Conservation (phyloP, 805 yeast genomes). For the Kodamaea jinghongensis region DNA sequence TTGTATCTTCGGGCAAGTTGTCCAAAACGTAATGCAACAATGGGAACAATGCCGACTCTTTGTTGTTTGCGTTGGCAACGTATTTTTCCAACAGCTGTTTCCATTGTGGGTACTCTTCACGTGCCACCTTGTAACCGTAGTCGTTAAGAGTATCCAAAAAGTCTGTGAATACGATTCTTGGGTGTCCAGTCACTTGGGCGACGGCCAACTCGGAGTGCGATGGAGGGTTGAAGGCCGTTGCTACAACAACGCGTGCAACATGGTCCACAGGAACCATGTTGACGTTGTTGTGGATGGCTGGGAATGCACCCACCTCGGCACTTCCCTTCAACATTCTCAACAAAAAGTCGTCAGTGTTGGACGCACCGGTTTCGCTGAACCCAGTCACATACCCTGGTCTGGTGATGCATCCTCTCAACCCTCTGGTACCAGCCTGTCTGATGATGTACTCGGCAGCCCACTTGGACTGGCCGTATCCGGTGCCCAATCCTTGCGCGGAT, state of each 20-base stretch:
- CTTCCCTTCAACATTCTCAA: constrained; percentile 94
- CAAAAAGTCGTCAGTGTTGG: constrained; percentile 95
- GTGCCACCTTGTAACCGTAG: constrained; percentile 70
- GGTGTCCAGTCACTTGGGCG: constrained; percentile 97
- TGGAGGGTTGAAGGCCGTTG: constrained; percentile 80
- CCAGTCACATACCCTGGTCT: constrained; percentile 98
- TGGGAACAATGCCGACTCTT: constrained; percentile 89
- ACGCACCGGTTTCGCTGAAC: constrained; percentile 74
- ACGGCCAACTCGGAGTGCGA: constrained; percentile 54
- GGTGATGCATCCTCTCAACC: constrained; percentile 82
- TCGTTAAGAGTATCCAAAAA: constrained; percentile 61
- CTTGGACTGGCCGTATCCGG: constrained; percentile 96
- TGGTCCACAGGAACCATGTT: constrained; percentile 99
- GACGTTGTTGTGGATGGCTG: constrained; percentile 82
- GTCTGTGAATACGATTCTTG: constrained; percentile 77
- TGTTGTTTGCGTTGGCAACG: constrained; percentile 63
- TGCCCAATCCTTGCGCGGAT: constrained; percentile 75
- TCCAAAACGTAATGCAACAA: constrained; percentile 91
- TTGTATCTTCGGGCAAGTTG: constrained; percentile 83
- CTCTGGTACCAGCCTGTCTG: constrained; percentile 83
- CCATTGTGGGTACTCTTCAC: constrained; percentile 77
- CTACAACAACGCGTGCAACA: constrained; percentile 87
- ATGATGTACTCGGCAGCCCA: constrained; percentile 95
- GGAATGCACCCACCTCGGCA: constrained; percentile 79
- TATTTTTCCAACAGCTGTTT: constrained; percentile 67